A percentile compares a stretch with the other conserved stretches of the same genome.
Evolutionary conservation across 495 filamentous ascomycete genomes (phyloP).

Genomic region (Penicillium desertorum): DNA sequence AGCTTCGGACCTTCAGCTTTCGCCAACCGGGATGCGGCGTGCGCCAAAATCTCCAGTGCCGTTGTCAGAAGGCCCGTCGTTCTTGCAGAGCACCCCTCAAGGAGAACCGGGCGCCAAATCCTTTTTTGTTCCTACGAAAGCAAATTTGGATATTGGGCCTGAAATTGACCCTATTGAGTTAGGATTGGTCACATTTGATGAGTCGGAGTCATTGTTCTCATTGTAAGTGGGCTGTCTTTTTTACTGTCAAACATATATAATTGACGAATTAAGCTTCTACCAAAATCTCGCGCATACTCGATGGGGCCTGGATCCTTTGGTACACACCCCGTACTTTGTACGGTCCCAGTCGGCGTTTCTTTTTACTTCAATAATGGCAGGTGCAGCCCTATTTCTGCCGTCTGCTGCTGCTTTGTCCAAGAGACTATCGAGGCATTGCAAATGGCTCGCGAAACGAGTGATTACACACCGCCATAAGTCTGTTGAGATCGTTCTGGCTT

Average conservation of each 20-base stretch:
- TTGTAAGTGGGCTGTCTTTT: constrained; percentile 49
- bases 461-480: constrained; percentile 60
- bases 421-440: constrained; percentile 62
- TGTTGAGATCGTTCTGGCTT: constrained; percentile 70
- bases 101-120: constrained; percentile 31
- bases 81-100: constrained; percentile 4
- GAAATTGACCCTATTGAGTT: constrained; percentile 67
- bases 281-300: constrained; percentile 69
- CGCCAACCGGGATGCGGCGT: constrained; percentile 36
- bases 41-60: constrained; percentile 18
- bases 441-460: constrained; percentile 59
- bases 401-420: constrained; percentile 61
- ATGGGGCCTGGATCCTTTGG: constrained; percentile 67
- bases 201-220: constrained; percentile 61
- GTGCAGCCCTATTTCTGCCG: constrained; percentile 63
- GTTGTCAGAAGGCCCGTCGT: constrained; percentile 15
- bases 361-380: constrained; percentile 67
- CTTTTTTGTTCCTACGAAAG: constrained; percentile 63
- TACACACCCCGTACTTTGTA: constrained; percentile 64
- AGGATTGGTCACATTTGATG: constrained; percentile 60
- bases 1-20: constrained; percentile 65
- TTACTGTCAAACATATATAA: constrained; percentile 2
- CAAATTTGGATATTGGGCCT: constrained; percentile 58
- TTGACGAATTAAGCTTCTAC: constrained; percentile 54
- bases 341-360: constrained; percentile 66